Evolutionary conservation across 345 rosid genomes (phyloP).

Genomic region (Acer negundo): DNA sequence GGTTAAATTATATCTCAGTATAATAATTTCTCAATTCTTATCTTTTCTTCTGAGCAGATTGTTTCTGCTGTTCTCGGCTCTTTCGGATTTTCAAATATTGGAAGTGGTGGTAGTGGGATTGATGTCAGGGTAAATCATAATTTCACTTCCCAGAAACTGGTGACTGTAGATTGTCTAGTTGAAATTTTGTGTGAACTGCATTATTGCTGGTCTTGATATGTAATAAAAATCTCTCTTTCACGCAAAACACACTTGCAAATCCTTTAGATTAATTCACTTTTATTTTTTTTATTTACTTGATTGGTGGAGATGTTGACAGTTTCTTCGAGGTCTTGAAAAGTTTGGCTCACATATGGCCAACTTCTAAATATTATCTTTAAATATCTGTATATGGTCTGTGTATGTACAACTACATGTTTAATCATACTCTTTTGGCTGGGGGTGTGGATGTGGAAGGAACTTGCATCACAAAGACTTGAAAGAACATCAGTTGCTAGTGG

Average conservation of each 20-base stretch:
- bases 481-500: slow-evolving; percentile 46
- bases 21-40: background rate
- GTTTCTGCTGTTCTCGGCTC: slow-evolving; percentile 80
- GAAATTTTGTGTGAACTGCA: slow-evolving; percentile 1
- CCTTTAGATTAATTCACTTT: background rate
- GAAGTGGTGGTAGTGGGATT: slow-evolving; percentile 47
- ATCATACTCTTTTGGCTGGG: slow-evolving; percentile 11
- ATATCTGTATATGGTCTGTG: background rate
- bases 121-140: slow-evolving; percentile 44
- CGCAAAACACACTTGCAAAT: background rate
- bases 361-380: background rate
- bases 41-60: slow-evolving; percentile 46
- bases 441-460: slow-evolving; percentile 38
- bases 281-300: background rate
- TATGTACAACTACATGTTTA: background rate
- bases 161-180: background rate
- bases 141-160: slow-evolving; percentile 13
- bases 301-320: background rate
- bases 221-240: background rate
- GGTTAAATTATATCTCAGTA: slow-evolving; percentile 5
- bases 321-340: slow-evolving; percentile 1
- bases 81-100: slow-evolving; percentile 55
- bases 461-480: slow-evolving; percentile 43
- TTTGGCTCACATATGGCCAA: slow-evolving; percentile 6
- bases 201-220: background rate